A percentile compares a stretch with the other conserved stretches of the same genome.
phyloP scores from a whole-genome alignment of 2,329 filamentous ascomycete genomes.

The Sphaerulina musiva region DNA sequence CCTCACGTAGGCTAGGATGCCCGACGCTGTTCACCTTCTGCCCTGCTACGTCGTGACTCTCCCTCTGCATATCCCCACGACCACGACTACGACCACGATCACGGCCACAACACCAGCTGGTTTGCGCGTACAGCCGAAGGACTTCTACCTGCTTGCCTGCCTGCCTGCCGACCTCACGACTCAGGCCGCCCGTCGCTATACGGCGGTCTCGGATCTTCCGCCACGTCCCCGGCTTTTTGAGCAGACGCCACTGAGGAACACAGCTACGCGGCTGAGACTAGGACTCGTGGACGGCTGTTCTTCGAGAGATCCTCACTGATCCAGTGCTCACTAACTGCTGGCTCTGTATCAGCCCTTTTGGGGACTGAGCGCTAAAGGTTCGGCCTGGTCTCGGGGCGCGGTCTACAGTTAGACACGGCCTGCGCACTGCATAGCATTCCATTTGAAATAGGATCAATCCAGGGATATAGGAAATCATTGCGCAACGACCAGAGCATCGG shows the following conservation, averaged over 20 bases:
- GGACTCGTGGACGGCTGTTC: background rate
- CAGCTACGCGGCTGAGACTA: background rate
- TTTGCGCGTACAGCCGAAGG: background rate
- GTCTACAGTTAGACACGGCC: background rate
- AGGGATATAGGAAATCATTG: background rate
- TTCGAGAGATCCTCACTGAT: background rate
- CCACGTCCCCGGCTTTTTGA: slow-evolving; percentile 6
- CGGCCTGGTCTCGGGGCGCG: background rate
- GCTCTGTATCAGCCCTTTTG: background rate
- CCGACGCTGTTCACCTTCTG: background rate
- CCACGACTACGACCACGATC: background rate
- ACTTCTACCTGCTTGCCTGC: no score
- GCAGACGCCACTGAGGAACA: slow-evolving; percentile 9
- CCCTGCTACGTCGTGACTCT: background rate
- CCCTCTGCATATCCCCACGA: background rate
- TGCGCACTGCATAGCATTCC: background rate
- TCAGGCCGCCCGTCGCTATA: background rate
- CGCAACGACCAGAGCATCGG: no score
- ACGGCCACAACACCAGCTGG: background rate
- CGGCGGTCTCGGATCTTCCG: slow-evolving; percentile 3
- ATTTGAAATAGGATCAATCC: background rate
- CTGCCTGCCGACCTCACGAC: background rate
- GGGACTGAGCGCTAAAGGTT: background rate
- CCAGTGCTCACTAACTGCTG: background rate
- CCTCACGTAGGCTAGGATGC: background rate